Conservation (phyloP, 495 filamentous ascomycete species). For the Filosporella fistucella region DNA sequence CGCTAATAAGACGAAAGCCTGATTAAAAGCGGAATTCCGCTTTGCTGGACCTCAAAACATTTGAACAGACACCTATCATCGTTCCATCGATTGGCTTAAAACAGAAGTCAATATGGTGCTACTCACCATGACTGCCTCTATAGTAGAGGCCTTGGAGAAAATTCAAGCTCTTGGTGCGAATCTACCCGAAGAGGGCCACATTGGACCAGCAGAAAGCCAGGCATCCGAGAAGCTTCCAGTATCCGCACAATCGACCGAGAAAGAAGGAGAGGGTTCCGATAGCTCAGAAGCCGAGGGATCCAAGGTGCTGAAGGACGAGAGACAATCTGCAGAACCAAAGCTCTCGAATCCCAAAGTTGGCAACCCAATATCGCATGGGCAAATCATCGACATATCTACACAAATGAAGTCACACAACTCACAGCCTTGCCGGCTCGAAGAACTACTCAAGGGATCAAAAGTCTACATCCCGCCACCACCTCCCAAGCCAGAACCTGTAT, state of each 20-base stretch:
- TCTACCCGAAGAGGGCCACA: neutral
- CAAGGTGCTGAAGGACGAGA: neutral
- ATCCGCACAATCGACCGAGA: neutral
- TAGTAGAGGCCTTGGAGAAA: slow-evolving; percentile 57
- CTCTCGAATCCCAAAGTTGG: slow-evolving; percentile 39
- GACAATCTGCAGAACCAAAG: slow-evolving; percentile 13
- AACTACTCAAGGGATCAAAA: slow-evolving; percentile 63
- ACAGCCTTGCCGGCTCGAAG: slow-evolving; percentile 46
- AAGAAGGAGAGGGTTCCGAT: neutral
- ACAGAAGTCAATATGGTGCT: slow-evolving; percentile 77
- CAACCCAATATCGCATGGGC: slow-evolving; percentile 73
- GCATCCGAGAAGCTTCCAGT: neutral
- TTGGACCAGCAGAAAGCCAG: neutral
- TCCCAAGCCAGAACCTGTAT: slow-evolving; percentile 73
- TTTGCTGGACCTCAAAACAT: too few species aligned
- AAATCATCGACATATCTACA: slow-evolving; percentile 66
- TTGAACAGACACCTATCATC: too few species aligned
- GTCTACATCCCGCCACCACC: slow-evolving; percentile 75
- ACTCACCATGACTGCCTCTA: slow-evolving; percentile 67
- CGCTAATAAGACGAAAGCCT: too few species aligned
- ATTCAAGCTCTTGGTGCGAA: slow-evolving; percentile 26
- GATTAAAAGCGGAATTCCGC: too few species aligned
- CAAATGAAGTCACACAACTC: slow-evolving; percentile 35
- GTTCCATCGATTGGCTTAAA: too few species aligned
- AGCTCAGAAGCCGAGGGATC: too few species aligned